Evolutionary conservation across 345 rosid genomes (phyloP).

Genomic region (Erucastrum elatum): DNA sequence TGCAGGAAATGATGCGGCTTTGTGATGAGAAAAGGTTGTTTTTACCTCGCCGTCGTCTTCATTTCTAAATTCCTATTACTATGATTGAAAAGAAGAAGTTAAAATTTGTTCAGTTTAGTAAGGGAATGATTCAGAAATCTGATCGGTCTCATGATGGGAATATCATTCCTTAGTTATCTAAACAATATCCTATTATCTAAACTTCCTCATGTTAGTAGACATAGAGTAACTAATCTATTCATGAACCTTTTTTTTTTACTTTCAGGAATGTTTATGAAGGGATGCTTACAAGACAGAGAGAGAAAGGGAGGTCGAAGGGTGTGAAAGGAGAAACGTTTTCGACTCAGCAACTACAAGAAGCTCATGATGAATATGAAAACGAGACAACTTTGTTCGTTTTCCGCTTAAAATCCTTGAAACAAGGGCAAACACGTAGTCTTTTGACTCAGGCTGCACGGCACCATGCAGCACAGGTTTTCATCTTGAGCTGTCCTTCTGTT

Average conservation of each 20-base stretch:
- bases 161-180: conserved; percentile 8
- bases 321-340: conserved; percentile 74
- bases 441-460: conserved; percentile 97
- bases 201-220: neutral
- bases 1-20: conserved; percentile 95
- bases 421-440: conserved; percentile 95
- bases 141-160: conserved; percentile 8
- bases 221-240: conserved; percentile 2
- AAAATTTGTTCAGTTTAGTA: neutral
- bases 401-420: conserved; percentile 87
- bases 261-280: conserved; percentile 66
- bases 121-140: conserved; percentile 7
- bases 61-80: conserved; percentile 7
- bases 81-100: neutral
- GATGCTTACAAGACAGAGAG: conserved; percentile 62
- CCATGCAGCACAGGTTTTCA: conserved; percentile 96
- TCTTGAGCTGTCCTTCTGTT: conserved; percentile 12
- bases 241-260: conserved; percentile 32
- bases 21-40: conserved; percentile 95
- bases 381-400: conserved; percentile 90
- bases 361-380: conserved; percentile 77
- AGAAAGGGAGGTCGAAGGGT: conserved; percentile 71
- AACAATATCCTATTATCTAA: conserved; percentile 1
- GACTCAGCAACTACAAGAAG: conserved; percentile 66
- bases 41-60: conserved; percentile 13